Base-by-base conservation (phyloP, 495 filamentous ascomycete genomes). In the Haplographium delicatum region DNA sequence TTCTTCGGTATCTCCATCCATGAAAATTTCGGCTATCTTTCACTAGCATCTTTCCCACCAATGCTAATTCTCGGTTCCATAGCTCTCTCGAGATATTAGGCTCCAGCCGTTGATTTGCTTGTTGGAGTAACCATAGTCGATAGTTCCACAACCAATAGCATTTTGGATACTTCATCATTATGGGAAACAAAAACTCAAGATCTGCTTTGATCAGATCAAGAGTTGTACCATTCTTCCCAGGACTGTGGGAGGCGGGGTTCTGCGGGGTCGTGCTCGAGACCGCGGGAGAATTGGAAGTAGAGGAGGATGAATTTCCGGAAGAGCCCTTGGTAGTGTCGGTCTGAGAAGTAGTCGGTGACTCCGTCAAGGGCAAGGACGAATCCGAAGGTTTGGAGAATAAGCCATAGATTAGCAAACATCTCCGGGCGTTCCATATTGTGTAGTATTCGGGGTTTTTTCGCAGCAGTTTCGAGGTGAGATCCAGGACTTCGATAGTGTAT, bases 91-190 rank as follows among this genome's bases (percentile, higher is more conserved):
- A 75, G n/a, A 70, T 57, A 0, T 66, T 10, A 3, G 62, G 39
- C 9, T 79, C 74, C 6, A 95, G 72, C 27, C 82, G 72, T 9
- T 68, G 63, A 34, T 83, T 84, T 37, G 82, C 81, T 63, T 88
- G 79, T 39, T 83, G 69, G 15, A 99, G 71, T 1, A 90, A 70
- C 93, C 94, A 97, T 10, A 82, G 67, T n/a, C 93, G 84, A 68
- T 96, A 88, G 65, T 94, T 95, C 93, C 93, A 99, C 35, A 99
- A 88, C 90, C 93, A 96, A 72, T 99, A 99, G 72, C 93, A 97
- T 70, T 99, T 99, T 20, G 93, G 94, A 58, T 79, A 89, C 54
- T 88, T 79, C 27, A 81, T 73, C 30, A 97, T 81, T 10, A 99
- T 75, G 2, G 88, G 88, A 30, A 96, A 74, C 30, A 90, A 79